Conservation (phyloP, 2,329 filamentous ascomycete genomes). For the Colletotrichum tofieldiae region DNA sequence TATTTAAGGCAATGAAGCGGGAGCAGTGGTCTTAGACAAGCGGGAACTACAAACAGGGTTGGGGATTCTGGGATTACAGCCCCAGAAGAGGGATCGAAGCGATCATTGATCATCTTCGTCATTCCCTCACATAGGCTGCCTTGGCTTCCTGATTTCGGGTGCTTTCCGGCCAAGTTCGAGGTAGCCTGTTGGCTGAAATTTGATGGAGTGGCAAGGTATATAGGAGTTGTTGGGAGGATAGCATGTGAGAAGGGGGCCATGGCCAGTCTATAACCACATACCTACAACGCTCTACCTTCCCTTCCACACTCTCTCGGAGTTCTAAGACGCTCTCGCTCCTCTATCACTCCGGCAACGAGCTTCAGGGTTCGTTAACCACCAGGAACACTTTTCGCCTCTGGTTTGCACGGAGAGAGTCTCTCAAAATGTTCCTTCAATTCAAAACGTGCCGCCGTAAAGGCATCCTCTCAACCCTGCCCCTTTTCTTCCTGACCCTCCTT, state of each 20-base stretch:
- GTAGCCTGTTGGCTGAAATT: background rate
- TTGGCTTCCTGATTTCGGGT: background rate
- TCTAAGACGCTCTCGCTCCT: background rate
- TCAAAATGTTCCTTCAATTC: constrained; percentile 11
- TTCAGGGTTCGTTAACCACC: no score
- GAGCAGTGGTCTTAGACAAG: background rate
- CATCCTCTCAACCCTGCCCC: constrained; percentile 1
- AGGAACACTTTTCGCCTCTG: accelerated
- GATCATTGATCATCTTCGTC: constrained; percentile 6
- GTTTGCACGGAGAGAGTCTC: background rate
- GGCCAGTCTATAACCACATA: background rate
- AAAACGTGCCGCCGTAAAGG: constrained; percentile 13
- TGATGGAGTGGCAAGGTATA: background rate
- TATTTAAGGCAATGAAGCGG: background rate
- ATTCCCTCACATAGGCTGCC: background rate
- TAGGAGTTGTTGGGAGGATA: background rate
- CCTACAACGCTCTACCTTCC: background rate
- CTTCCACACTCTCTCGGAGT: background rate
- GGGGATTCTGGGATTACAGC: background rate
- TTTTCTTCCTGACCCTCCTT: constrained; percentile 17
- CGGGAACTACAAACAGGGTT: background rate
- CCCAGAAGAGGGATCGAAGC: background rate
- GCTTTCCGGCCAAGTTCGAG: background rate
- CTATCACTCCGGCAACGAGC: background rate
- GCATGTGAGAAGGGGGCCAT: background rate